A percentile compares a stretch with the other conserved stretches of the same genome.
These are phyloP conservation scores for Trichoderma citrinoviride DNA, from an alignment of 2,329 filamentous ascomycete species.

Conservation along the genomic window DNA sequence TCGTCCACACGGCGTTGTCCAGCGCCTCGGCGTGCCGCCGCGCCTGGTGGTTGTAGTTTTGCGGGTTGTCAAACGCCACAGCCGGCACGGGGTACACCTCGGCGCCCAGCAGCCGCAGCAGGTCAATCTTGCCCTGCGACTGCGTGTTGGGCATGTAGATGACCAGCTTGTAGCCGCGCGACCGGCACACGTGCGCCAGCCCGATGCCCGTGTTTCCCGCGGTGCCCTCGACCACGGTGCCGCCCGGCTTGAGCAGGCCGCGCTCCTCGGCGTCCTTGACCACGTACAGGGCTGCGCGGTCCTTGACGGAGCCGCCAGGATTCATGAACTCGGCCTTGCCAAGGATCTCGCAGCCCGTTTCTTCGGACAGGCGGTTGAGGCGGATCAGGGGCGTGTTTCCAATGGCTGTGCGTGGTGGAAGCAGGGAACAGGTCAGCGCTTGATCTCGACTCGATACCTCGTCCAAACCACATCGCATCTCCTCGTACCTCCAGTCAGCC, in stretches of 20 bases:
- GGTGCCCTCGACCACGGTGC: conserved; percentile 94
- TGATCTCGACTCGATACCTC: neutral
- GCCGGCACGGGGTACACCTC: conserved; percentile 96
- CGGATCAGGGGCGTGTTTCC: conserved; percentile 95
- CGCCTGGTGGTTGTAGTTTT: conserved; percentile 98
- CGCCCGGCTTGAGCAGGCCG: conserved; percentile 77
- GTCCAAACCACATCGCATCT: neutral
- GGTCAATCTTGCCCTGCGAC: conserved; percentile 95
- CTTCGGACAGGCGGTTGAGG: conserved; percentile 79
- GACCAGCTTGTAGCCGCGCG: conserved; percentile 87
- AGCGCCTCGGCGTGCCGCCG: conserved; percentile 80
- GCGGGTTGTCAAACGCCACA: conserved; percentile 89
- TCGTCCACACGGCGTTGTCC: conserved; percentile 94
- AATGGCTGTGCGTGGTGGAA: conserved; percentile 63
- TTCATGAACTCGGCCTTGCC: conserved; percentile 99
- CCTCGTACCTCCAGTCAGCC: conserved; percentile 72
- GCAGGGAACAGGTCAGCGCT: neutral
- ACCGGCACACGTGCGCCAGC: conserved; percentile 91
- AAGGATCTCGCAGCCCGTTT: conserved; percentile 90
- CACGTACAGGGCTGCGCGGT: conserved; percentile 91
- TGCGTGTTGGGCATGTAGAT: conserved; percentile 99
- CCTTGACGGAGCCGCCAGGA: conserved; percentile 93
- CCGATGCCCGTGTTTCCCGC: conserved; percentile 98
- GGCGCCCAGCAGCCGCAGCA: conserved; percentile 84
- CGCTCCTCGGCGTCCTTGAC: conserved; percentile 90